Percentiles rank a stretch among this genome's conserved stretches.
phyloP scores from a whole-genome alignment of 2,329 filamentous ascomycete species.

The Paecilomyces variotii region DNA sequence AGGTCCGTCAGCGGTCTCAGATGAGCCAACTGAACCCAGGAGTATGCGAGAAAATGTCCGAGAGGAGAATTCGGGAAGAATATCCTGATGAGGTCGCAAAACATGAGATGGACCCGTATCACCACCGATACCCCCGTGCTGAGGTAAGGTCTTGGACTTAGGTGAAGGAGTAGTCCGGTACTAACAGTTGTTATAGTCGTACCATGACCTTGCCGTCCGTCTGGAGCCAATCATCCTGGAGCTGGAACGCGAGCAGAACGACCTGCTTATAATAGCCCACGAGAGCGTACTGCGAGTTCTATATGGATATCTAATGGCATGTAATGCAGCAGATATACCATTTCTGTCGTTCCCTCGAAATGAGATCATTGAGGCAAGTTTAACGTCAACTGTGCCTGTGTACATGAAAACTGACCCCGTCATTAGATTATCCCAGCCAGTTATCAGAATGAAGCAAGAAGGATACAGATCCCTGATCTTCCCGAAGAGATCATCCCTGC shows the following conservation, averaged over 20 bases:
- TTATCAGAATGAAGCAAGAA: conserved; percentile 92
- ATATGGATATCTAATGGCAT: conserved; percentile 98
- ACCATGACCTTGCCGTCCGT: conserved; percentile 95
- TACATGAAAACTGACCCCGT: conserved; percentile 8
- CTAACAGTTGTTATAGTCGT: conserved; percentile 55
- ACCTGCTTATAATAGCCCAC: conserved; percentile 96
- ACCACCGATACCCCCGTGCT: conserved; percentile 89
- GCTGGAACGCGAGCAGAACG: conserved; percentile 91
- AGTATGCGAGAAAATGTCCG: conserved; percentile 88
- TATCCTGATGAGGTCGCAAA: conserved; percentile 89
- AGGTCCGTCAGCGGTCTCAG: conserved; percentile 83
- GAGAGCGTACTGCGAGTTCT: conserved; percentile 95
- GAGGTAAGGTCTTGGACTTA: conserved; percentile 52
- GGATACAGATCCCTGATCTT: conserved; percentile 72
- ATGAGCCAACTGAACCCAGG: conserved; percentile 97
- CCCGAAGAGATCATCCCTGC: conserved; percentile 60
- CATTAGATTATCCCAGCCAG: conserved; percentile 80
- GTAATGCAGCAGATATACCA: conserved; percentile 89
- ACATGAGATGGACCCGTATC: conserved; percentile 90
- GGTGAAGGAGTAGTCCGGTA: background rate
- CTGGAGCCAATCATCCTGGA: conserved; percentile 97
- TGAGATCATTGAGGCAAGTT: conserved; percentile 79
- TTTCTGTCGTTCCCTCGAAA: conserved; percentile 88
- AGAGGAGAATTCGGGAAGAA: conserved; percentile 67
- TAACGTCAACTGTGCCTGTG: background rate